Base-by-base conservation (phyloP, 371 early-diverging fungal species). In the Blyttiomyces sp. region DNA sequence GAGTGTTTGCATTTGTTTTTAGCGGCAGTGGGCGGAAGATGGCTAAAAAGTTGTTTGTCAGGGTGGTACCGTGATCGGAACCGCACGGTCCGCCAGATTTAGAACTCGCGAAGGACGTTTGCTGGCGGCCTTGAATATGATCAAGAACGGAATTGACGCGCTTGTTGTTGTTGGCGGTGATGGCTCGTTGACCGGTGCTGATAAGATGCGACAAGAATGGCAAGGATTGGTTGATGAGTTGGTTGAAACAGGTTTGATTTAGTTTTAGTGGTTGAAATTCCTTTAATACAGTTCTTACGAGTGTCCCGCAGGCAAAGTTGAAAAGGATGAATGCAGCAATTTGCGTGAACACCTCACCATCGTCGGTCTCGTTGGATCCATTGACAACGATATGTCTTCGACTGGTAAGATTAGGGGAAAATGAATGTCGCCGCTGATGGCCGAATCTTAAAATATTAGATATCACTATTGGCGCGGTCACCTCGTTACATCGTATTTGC, bases 101-200 rank as follows among this genome's bases (percentile, higher is more conserved):
- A 84, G 86, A 13, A 87, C 86, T 2, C 81, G 87, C 19, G 88
- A 90, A 61, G 99, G 99, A 28, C 88, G 99, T 31, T 85, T 93
- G 44, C 68, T 82, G 59, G 98, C 92, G 3, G 94, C 90, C 2
- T 77, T 75, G 50, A 95, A 97, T 69, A 76, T 99, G 64, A 85
- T 95, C 63, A 83, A 82, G 55, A 86, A 87, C 58, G 93, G 93
- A 30, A 99, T 99, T 54, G 95, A 97, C 68, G 88, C 96, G 7
- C 75, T 99, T 39, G 83, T 99, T 59, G 93, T 99, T 19, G 88
- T 95, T 64, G 99, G 99, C 57, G 99, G 99, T 54, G 99, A 99
- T 69, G 99, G 99, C 11, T 92, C 94, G 13, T 79, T 99, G 63
- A 95, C 94, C 5, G 99, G 99, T 49, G 99, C 99, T 4, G 91